A percentile compares a stretch with the other conserved stretches of the same genome.
Conservation (phyloP, 2,329 filamentous ascomycete genomes). For the Penicillium sp. region DNA sequence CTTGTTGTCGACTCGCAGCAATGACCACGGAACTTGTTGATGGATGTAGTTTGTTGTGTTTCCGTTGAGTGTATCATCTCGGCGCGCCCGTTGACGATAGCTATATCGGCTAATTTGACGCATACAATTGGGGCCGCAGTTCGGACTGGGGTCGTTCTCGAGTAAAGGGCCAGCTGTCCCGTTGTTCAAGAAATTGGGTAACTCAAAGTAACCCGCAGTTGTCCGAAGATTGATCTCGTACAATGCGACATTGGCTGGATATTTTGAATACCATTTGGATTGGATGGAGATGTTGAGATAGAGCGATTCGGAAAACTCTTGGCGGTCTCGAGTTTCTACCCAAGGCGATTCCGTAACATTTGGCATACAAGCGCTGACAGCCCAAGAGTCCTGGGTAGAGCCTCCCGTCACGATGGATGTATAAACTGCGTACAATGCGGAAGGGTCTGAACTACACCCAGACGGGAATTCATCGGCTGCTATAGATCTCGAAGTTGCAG, state of each 20-base stretch:
- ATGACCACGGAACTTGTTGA: not conserved
- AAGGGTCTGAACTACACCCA: constrained; percentile 19
- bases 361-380: constrained; percentile 32
- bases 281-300: constrained; percentile 28
- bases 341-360: constrained; percentile 28
- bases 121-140: not conserved
- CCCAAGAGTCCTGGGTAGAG: constrained; percentile 9
- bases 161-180: constrained; percentile 19
- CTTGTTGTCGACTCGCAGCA: constrained; percentile 7
- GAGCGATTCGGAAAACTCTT: constrained; percentile 33
- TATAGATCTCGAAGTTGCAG: constrained; percentile 20
- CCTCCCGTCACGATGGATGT: not conserved
- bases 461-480: constrained; percentile 18
- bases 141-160: constrained; percentile 7
- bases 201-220: constrained; percentile 36
- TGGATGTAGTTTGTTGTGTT: not conserved
- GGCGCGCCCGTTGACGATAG: not conserved
- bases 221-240: constrained; percentile 30
- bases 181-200: constrained; percentile 33
- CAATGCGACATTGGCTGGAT: not conserved
- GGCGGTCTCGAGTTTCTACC: constrained; percentile 26
- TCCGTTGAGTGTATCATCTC: not conserved
- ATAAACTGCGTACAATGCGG: constrained; percentile 24
- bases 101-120: not conserved
- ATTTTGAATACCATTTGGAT: not conserved